phyloP scores from a whole-genome alignment of 192 early-diverging fungal species.

The Pilaira anomala region DNA sequence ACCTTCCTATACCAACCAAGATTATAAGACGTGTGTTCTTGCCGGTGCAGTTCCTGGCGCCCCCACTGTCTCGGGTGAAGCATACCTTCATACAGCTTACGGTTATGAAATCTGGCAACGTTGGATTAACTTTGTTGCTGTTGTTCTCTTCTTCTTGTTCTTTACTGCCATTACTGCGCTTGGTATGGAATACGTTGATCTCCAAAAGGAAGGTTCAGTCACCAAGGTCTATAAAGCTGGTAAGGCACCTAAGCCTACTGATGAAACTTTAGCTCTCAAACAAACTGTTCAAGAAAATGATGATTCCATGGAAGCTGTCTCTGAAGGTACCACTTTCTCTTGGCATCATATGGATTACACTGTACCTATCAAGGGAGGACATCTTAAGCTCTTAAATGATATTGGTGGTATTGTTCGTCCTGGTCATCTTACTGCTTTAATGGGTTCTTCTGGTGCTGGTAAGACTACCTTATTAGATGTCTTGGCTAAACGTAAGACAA shows the following conservation, averaged over 20 bases:
- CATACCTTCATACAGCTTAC: constrained; percentile 47
- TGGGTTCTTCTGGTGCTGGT: constrained; percentile 73
- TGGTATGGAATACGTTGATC: constrained; percentile 62
- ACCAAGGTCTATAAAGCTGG: constrained; percentile 52
- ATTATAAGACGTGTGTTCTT: constrained; percentile 55
- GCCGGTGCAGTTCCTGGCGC: constrained; percentile 51
- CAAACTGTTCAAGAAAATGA: constrained; percentile 16
- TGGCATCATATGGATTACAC: constrained; percentile 65
- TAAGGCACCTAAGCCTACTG: constrained; percentile 8
- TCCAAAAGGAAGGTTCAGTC: constrained; percentile 53
- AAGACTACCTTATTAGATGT: constrained; percentile 79
- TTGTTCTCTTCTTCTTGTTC: constrained; percentile 38
- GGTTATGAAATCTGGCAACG: constrained; percentile 49
- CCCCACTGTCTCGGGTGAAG: constrained; percentile 45
- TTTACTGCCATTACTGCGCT: constrained; percentile 42
- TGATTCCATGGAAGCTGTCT: constrained; percentile 42
- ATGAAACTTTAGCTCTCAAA: constrained; percentile 2
- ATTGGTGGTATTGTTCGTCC: constrained; percentile 69
- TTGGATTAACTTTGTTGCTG: constrained; percentile 54
- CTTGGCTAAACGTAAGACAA: constrained; percentile 76
- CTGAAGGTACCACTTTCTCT: constrained; percentile 55
- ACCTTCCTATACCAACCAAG: constrained; percentile 41
- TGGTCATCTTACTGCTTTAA: constrained; percentile 79
- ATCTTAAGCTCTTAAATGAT: constrained; percentile 55
- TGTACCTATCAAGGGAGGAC: constrained; percentile 46